Base-by-base conservation (phyloP, 2,329 filamentous ascomycete genomes). In the Cladosporium sp. region DNA sequence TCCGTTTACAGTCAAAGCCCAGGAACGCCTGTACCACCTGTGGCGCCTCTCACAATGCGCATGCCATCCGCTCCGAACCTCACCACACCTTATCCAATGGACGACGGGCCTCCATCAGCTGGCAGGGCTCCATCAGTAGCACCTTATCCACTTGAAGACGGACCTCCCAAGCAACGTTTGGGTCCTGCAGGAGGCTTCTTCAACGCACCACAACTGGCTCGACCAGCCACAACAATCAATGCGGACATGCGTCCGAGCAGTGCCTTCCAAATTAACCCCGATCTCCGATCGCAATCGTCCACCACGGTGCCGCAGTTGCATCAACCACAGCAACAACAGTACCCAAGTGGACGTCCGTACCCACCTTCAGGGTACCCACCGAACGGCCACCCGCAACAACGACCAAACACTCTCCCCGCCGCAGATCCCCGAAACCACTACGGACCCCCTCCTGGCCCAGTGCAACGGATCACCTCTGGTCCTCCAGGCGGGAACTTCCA, bases 111-210 rank as follows among this genome's bases (percentile, higher is more conserved):
- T 63, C 78, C 81, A 21, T 52, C 58, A 58, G 65, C 51, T 49
- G 58, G 36, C 67, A 59, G 81, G 79, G 66, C 74, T 38, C 78
- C 86, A 18, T 85, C 88, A 11, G 82, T 85, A 26, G 87, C 88
- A 1, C 90, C 90, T 1, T 93, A 93, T 72, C 90, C 90, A 0
- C 84, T 88, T 59, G 89, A 91, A 69, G 88, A 91, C 70, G 81
- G 82, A 63, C 85, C 87, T 24, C 81, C 84, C 30, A 47, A 66
- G 32, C 59, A 66, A 26, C 55, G 64, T 34, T 21, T 59, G 24
- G 74, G 71, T 70, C 77, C 65, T 3, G 66, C 68, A 55, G 67
- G 73, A 73, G 78, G 78, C 11, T 80, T 79, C 26, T 80, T 81
- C 71, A 79, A 76, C 41, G 65, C 68, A 6, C 67, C 68, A 15